Percentiles rank a stretch among this genome's conserved stretches.
These are phyloP conservation scores for Xylariaceae sp. DNA, from an alignment of 2,329 filamentous ascomycete species.

Conservation along the genomic window DNA sequence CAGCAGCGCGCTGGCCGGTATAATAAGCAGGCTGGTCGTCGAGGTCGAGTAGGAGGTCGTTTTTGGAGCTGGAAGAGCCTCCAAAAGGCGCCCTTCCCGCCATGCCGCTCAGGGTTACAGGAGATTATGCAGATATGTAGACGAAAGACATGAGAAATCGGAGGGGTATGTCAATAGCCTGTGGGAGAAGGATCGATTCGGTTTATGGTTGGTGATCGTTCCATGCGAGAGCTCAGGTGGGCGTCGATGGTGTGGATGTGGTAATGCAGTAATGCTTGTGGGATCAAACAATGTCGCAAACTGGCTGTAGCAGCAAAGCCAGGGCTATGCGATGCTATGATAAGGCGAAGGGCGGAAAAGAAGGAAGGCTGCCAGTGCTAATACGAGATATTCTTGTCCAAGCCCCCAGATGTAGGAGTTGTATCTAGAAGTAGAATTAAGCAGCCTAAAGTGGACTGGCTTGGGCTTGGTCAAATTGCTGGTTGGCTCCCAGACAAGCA, in stretches of 20 bases:
- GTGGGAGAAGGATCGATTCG: constrained; percentile 1
- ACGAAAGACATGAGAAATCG: constrained; percentile 29
- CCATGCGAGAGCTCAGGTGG: constrained; percentile 8
- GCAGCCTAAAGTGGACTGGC: constrained; percentile 15
- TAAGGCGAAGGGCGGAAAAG: constrained; percentile 5
- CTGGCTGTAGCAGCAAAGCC: too few relatives aligned
- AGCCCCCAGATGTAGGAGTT: constrained; percentile 14
- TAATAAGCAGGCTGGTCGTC: constrained; percentile 73
- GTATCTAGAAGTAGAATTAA: constrained; percentile 19
- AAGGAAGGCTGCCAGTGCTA: constrained; percentile 18
- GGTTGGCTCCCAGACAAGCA: not conserved
- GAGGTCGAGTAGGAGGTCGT: constrained; percentile 67
- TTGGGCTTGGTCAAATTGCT: constrained; percentile 6
- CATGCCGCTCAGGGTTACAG: constrained; percentile 47
- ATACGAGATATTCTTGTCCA: constrained; percentile 21
- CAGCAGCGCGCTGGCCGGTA: constrained; percentile 68
- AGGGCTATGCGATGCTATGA: constrained; percentile 8
- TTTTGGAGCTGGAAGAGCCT: constrained; percentile 42
- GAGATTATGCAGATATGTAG: constrained; percentile 24
- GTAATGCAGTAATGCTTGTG: too few relatives aligned
- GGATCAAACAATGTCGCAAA: constrained; percentile 10
- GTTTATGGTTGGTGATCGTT: constrained; percentile 1
- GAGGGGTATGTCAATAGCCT: too few relatives aligned
- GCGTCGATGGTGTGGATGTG: too few relatives aligned
- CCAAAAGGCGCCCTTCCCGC: constrained; percentile 53